phyloP scores from a whole-genome alignment of 306 rosid species.

The Medicago ruthenica region DNA sequence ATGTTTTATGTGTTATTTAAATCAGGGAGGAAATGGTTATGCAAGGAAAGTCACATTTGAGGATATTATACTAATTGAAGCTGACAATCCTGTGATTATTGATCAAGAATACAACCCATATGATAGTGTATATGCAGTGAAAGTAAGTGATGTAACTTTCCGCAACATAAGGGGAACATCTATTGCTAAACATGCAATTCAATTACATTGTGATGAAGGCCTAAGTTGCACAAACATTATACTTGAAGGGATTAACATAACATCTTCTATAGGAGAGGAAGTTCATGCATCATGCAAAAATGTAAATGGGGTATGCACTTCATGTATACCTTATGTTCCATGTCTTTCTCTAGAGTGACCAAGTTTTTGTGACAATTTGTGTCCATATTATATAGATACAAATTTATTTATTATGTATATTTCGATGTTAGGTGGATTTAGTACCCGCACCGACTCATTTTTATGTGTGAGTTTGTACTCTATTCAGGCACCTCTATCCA shows the following conservation, averaged over 20 bases:
- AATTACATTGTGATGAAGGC: conserved; percentile 30
- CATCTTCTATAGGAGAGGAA: background rate
- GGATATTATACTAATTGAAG: conserved; percentile 35
- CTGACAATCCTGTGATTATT: conserved; percentile 46
- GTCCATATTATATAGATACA: background rate
- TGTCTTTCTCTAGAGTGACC: conserved; percentile 28
- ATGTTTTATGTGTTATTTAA: background rate
- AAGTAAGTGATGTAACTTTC: conserved; percentile 49
- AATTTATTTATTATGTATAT: too few species aligned
- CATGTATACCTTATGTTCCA: conserved; percentile 30
- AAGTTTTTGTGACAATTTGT: background rate
- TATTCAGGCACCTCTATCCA: too few species aligned
- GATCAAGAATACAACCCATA: conserved; percentile 43
- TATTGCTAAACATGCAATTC: conserved; percentile 25
- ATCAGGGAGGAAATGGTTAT: conserved; percentile 57
- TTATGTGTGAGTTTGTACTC: too few species aligned
- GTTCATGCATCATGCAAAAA: conserved; percentile 30
- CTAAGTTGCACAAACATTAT: conserved; percentile 40
- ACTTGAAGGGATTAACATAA: conserved; percentile 41
- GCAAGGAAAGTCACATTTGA: conserved; percentile 52
- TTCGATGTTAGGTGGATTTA: too few species aligned
- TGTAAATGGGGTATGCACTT: conserved; percentile 12
- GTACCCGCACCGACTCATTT: too few species aligned
- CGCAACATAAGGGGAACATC: conserved; percentile 51
- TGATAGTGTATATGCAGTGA: conserved; percentile 8